Evolutionary conservation across 1,139 yeast species (phyloP).

Genomic region (Scheffersomyces stambukii): DNA sequence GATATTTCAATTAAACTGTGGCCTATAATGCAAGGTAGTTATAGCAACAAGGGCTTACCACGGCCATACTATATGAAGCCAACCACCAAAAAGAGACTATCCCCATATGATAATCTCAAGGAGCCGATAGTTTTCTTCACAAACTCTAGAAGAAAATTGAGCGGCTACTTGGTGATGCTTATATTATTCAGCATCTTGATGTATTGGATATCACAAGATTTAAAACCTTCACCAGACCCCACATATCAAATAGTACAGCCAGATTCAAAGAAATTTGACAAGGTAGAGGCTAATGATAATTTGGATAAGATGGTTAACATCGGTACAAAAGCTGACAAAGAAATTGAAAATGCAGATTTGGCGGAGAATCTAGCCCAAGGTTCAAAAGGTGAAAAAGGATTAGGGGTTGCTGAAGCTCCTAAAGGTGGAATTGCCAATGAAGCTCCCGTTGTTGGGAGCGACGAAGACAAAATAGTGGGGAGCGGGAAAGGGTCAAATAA

Average conservation of each 20-base stretch:
- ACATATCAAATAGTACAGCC: conserved; percentile 26
- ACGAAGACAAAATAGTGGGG: conserved; percentile 31
- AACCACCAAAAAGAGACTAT: conserved; percentile 23
- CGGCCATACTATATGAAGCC: conserved; percentile 51
- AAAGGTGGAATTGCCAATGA: conserved; percentile 49
- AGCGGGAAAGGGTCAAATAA: conserved; percentile 8
- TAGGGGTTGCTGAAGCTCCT: conserved; percentile 46
- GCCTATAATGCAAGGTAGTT: conserved; percentile 40
- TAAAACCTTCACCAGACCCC: conserved; percentile 26
- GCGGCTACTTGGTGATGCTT: conserved; percentile 38
- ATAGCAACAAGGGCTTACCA: conserved; percentile 42
- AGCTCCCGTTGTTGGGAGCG: conserved; percentile 42
- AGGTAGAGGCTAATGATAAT: conserved; percentile 8
- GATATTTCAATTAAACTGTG: conserved; percentile 1
- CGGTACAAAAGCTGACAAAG: conserved; percentile 11
- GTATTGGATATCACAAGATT: conserved; percentile 35
- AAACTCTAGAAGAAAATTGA: conserved; percentile 32
- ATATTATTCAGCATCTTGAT: conserved; percentile 32
- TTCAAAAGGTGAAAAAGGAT: conserved; percentile 41
- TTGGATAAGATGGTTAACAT: conserved; percentile 10
- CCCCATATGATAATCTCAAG: conserved; percentile 31
- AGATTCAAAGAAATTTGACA: conserved; percentile 4
- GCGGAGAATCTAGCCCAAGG: conserved; percentile 41
- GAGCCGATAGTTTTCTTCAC: conserved; percentile 31
- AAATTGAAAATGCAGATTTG: conserved; percentile 22